A percentile compares a stretch with the other conserved stretches of the same genome.
phyloP scores from a whole-genome alignment of 768 basidiomycete genomes.

The Boletus speciosus region DNA sequence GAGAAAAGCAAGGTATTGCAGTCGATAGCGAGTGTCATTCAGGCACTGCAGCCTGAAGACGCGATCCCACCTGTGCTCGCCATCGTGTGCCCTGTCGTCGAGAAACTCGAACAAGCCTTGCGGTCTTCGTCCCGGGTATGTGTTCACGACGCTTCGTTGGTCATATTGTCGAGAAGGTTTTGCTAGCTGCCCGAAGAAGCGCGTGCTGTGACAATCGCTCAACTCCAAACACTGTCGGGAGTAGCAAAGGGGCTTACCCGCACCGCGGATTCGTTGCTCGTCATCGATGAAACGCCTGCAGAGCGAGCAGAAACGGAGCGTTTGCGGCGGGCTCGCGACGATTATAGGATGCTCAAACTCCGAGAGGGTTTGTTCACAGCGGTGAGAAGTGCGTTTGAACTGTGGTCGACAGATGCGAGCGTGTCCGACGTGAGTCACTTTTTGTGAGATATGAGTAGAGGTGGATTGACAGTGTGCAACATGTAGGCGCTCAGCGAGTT shows the following conservation, averaged over 20 bases:
- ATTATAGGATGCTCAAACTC: slow-evolving; percentile 58
- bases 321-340: slow-evolving; percentile 59
- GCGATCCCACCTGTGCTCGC: slow-evolving; percentile 77
- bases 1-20: slow-evolving; percentile 90
- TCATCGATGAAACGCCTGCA: slow-evolving; percentile 56
- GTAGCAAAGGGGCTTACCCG: slow-evolving; percentile 86
- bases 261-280: slow-evolving; percentile 61
- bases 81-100: slow-evolving; percentile 72
- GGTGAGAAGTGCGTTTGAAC: slow-evolving; percentile 57
- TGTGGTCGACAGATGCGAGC: slow-evolving; percentile 79
- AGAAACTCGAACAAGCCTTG: slow-evolving; percentile 62
- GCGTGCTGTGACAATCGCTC: slow-evolving; percentile 57
- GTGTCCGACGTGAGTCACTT: slow-evolving; percentile 63
- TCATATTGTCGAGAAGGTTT: not conserved
- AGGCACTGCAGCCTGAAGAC: slow-evolving; percentile 77
- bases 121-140: slow-evolving; percentile 52
- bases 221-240: slow-evolving; percentile 79
- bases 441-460: not conserved
- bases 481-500: slow-evolving; percentile 74
- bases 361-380: slow-evolving; percentile 63
- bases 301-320: slow-evolving; percentile 48
- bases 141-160: not conserved
- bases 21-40: slow-evolving; percentile 89
- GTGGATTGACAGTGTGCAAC: slow-evolving; percentile 1
- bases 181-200: slow-evolving; percentile 71